These are phyloP conservation scores for Paramarasmius palmivorus DNA, from an alignment of 1,284 basidiomycete genomes.

Conservation along the genomic window DNA sequence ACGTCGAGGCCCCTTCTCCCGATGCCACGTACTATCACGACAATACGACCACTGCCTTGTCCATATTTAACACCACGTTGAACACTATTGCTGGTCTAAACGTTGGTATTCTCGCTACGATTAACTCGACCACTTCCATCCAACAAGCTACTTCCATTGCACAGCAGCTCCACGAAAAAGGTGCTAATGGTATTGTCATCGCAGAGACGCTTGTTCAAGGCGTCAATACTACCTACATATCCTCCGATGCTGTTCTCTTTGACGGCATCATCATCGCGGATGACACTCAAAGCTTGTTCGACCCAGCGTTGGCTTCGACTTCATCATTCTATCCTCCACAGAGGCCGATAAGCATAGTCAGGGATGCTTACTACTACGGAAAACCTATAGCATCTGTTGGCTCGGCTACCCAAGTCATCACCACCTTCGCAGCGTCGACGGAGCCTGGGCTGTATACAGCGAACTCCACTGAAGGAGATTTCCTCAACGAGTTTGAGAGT, in stretches of 20 bases:
- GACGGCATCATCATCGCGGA: slow-evolving; percentile 9
- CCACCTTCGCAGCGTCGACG: neutral
- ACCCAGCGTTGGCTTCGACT: neutral
- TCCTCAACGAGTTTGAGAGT: slow-evolving; percentile 2
- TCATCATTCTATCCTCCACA: slow-evolving; percentile 8
- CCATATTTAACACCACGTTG: slow-evolving; percentile 6
- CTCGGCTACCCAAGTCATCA: neutral
- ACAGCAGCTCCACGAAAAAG: neutral
- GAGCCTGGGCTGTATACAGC: neutral
- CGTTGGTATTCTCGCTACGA: slow-evolving; percentile 7
- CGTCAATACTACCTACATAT: slow-evolving; percentile 4
- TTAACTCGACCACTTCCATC: neutral
- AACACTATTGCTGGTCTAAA: slow-evolving; percentile 5
- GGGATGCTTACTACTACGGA: slow-evolving; percentile 11
- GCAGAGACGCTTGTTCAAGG: slow-evolving; percentile 5
- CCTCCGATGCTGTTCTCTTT: slow-evolving; percentile 8
- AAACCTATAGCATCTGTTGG: slow-evolving; percentile 5
- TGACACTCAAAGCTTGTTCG: slow-evolving; percentile 2
- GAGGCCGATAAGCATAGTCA: slow-evolving; percentile 6
- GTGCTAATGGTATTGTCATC: slow-evolving; percentile 5
- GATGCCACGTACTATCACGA: slow-evolving; percentile 8
- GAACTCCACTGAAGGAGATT: neutral
- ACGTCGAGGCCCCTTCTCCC: neutral
- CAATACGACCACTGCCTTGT: slow-evolving; percentile 4
- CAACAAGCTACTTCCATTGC: slow-evolving; percentile 1